Base-by-base conservation (phyloP, 345 rosid species). In the Luvunga scandens region DNA sequence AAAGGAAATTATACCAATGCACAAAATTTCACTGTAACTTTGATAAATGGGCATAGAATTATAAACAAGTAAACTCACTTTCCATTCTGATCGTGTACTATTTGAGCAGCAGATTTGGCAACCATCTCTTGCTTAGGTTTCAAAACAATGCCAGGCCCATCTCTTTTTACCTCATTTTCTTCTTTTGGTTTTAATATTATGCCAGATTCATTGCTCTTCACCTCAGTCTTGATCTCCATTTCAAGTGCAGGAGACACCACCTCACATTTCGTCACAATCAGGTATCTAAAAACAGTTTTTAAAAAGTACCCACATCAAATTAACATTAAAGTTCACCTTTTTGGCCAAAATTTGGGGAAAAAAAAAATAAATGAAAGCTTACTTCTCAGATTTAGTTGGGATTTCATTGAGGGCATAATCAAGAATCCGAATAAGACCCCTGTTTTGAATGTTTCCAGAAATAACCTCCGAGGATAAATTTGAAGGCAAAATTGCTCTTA, bases 101-200 rank as follows among this genome's bases (percentile, higher is more conserved):
- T 95, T 83, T 95, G 98, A 72, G 96, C 92, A 25, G 94, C 99
- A 5, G 98, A 95, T 75, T 92, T 92, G 1, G 95, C 33, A 59
- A 88, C 87, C 56, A 75, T 78, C 62, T 87, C 93, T 75, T 91
- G 92, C 85, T 92, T 95, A 0, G 98, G 91, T 78, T 89, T 92
- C 86, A 95, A 80, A 9, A 82, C 39, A 39, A 93, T 78, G 14
- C 90, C 93, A 59, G 55, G 12, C 22, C 72, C 80, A 28, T 80
- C 85, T 0, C 79, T 21, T 36, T 78, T 88, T 4, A 55, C 82
- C 65, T 85, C 88, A 64, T 53, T 68, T 6, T 87, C 93, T 28
- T 76, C 86, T 70, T 89, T 95, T 36, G 90, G 97, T 73, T 81
- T 88, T 77, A 81, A 75, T 1, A 61, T 10, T 5, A 64, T 69